These are phyloP conservation scores for Boletus albobrunnescens DNA, from an alignment of 1,284 basidiomycete species.

Conservation along the genomic window DNA sequence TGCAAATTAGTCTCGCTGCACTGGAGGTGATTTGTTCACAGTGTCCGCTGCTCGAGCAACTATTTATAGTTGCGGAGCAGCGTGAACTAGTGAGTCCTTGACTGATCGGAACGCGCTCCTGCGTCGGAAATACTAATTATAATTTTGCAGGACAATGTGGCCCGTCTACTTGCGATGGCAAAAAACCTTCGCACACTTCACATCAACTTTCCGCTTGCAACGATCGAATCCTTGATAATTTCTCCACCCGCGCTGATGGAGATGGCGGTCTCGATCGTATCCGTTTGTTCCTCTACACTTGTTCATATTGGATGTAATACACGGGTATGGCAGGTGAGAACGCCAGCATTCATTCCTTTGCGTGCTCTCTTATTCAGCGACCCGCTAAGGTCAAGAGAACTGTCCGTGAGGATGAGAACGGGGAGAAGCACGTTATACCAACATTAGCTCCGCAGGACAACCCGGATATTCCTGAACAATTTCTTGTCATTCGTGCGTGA, in stretches of 20 bases:
- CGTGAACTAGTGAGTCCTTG: slow-evolving; percentile 42
- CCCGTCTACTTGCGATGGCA: slow-evolving; percentile 34
- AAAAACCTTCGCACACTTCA: slow-evolving; percentile 33
- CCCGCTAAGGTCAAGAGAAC: slow-evolving; percentile 46
- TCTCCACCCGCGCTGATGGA: slow-evolving; percentile 29
- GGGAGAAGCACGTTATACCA: slow-evolving; percentile 37
- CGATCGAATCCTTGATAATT: slow-evolving; percentile 7
- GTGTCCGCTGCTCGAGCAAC: slow-evolving; percentile 52
- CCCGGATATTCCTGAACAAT: slow-evolving; percentile 67
- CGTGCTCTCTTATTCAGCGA: slow-evolving; percentile 1
- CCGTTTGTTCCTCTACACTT: slow-evolving; percentile 41
- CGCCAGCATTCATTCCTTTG: neutral
- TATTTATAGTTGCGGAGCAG: slow-evolving; percentile 56
- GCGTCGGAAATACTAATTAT: slow-evolving; percentile 7
- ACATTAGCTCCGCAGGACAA: slow-evolving; percentile 53
- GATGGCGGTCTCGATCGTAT: slow-evolving; percentile 39
- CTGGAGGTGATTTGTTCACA: slow-evolving; percentile 52
- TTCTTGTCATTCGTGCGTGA: slow-evolving; percentile 55
- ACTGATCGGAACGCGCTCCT: neutral
- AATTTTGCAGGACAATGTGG: slow-evolving; percentile 38
- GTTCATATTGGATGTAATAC: slow-evolving; percentile 51
- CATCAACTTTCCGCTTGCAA: slow-evolving; percentile 26
- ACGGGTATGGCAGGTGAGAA: slow-evolving; percentile 46
- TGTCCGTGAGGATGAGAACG: slow-evolving; percentile 37
- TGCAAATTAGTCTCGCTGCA: slow-evolving; percentile 47